These are phyloP conservation scores for Lathyrus sativus DNA, from an alignment of 306 rosid species.

Conservation along the genomic window DNA sequence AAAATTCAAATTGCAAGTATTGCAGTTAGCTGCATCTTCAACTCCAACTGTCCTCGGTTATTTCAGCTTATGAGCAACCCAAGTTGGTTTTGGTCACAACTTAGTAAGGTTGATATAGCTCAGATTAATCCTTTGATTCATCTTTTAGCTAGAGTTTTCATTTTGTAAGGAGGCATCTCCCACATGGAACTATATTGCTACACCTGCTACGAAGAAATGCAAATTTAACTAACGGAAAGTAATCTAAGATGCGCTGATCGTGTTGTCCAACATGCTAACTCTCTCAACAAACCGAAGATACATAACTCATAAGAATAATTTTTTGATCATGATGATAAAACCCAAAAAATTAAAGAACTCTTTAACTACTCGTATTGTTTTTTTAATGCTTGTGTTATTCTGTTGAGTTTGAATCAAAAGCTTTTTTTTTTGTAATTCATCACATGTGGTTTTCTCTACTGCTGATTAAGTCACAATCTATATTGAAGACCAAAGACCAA, in stretches of 20 bases:
- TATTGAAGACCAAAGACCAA: constrained; percentile 13
- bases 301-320: too few species aligned
- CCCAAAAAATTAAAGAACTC: too few species aligned
- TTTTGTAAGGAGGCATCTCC: background rate
- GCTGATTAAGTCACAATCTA: background rate
- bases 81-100: constrained; percentile 3
- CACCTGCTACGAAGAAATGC: too few species aligned
- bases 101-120: background rate
- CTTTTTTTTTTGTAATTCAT: background rate
- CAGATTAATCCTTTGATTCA: background rate
- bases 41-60: background rate
- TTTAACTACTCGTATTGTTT: too few species aligned
- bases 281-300: too few species aligned
- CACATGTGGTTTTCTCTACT: background rate
- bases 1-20: background rate
- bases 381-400: background rate
- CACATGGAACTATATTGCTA: background rate
- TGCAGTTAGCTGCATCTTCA: background rate
- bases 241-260: too few species aligned
- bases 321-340: too few species aligned
- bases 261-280: too few species aligned
- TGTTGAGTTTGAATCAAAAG: background rate
- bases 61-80: background rate
- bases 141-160: background rate
- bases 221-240: too few species aligned